Evolutionary conservation across 345 rosid species (phyloP), one percentile per base, ranked within the genome.

Genomic region (Laguncularia racemosa): DNA sequence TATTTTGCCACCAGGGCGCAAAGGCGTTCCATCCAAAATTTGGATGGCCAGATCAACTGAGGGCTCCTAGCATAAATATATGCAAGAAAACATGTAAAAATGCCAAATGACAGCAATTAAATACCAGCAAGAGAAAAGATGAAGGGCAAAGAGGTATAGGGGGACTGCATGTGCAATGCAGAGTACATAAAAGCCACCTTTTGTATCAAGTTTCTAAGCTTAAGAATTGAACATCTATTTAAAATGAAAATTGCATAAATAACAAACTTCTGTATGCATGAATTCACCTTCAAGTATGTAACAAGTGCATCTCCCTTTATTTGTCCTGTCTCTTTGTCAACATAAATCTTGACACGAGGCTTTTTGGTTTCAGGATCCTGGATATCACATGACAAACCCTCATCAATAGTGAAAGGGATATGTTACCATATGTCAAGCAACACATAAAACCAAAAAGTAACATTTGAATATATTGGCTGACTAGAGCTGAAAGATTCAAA

Each of bases 231-330:
- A 4, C 40, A 33, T 33, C 1, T 9, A 33, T 33, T 33, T 33
- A 33, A 4, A 7, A 33, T 33, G 40, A 33, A 33, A 33, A 33
- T 7, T 54, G 38, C 38, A 54, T 14, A 47, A 46, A 57, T 16
- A 57, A 58, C 38, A 43, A 58, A 21, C 16, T 17, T 20, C 15
- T n/a, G 53, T 23, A 47, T 12, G 21, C 40, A 14, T 48, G 49
- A 78, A 33, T 33, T 63, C 80, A 90, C 97, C 95, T 95, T 95
- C 61, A 95, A 73, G 74, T 75, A 95, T 14, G 97, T 82, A 67
- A 95, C 78, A 59, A 95, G 87, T 49, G 99, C 97, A 75, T 95
- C 99, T 20, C 99, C 99, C 58, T 95, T 95, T 69, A 73, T 74
- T 73, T 71, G 80, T 73, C 97, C 89, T 6, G 99, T 88, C 65